Base-by-base conservation (phyloP, 805 yeast species). In the Myxozyma kluyveri region DNA sequence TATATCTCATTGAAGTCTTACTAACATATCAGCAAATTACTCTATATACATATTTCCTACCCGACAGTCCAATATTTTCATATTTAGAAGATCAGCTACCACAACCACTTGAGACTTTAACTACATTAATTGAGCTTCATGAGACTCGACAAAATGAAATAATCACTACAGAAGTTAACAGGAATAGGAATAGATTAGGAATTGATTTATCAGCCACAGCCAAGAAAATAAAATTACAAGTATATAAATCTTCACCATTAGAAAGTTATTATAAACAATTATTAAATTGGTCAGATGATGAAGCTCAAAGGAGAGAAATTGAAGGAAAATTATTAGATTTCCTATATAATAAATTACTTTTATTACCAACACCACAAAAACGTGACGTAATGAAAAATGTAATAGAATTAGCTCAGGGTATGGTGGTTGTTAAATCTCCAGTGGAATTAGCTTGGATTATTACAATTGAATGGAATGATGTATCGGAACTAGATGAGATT, bases 381-480 rank as follows among this genome's bases (percentile, higher is more conserved):
- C 64, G 66, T 14, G 52, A 50, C 1, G 61, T 76, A 24, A 70
- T 71, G 7, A 60, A 61, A 1, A 75, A 77, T 24, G 69, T 89
- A 3, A 70, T 71, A 40, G 80, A 77, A 7, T 74, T 81, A 76
- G 79, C 81, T 0, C 82, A 80, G 12, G 95, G 85, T 32, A 79
- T 90, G 52, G 80, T 89, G 2, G 69, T 84, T 14, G 79, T 91
- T 14, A 77, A 80, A 36, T 79, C 83, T 21, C 75, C 76, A 1
- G 81, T 81, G 4, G 72, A 78, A 33, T 70, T 77, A 27, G 87
- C 89, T 0, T 90, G 96, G 96, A 73, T 76, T 35, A 63, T 83
- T 9, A 80, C 80, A 62, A 78, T 88, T 51, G 93, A 89, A 57
- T 85, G 91, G 84, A 60, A 71, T 23, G 96, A 89, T 66, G 76